Conservation (phyloP, 2,329 filamentous ascomycete genomes). For the Botrytis squamosa region DNA sequence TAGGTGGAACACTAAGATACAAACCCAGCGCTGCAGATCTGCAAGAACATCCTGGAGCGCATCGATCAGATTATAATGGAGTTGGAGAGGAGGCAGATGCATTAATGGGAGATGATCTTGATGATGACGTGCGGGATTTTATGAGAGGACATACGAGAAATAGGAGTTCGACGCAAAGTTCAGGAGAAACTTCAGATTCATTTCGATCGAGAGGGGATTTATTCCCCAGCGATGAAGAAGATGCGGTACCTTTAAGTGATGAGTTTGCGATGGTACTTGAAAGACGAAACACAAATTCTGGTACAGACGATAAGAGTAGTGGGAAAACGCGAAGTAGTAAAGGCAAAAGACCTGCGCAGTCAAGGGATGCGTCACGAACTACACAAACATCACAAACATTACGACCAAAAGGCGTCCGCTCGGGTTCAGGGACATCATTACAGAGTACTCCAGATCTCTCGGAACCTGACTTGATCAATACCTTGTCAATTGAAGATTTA, state of each 20-base stretch:
- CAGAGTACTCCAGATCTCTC: constrained; percentile 39
- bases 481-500: constrained; percentile 52
- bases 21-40: constrained; percentile 88
- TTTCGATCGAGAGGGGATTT: constrained; percentile 85
- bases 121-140: constrained; percentile 27
- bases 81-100: constrained; percentile 63
- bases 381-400: constrained; percentile 34
- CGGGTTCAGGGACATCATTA: constrained; percentile 33
- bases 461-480: constrained; percentile 42
- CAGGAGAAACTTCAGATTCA: constrained; percentile 80
- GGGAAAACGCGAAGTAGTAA: constrained; percentile 61
- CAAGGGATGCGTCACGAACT: constrained; percentile 57
- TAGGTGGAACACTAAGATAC: constrained; percentile 80
- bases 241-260: constrained; percentile 88
- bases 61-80: constrained; percentile 42
- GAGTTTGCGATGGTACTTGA: constrained; percentile 85
- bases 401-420: constrained; percentile 24
- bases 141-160: constrained; percentile 47
- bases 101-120: constrained; percentile 55
- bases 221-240: constrained; percentile 81
- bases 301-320: constrained; percentile 68
- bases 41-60: constrained; percentile 73
- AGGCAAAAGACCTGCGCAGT: constrained; percentile 49
- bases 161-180: constrained; percentile 71
- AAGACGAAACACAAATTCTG: constrained; percentile 58